Evolutionary conservation across 805 yeast species (phyloP).

Genomic region (Pichia nakasei): DNA sequence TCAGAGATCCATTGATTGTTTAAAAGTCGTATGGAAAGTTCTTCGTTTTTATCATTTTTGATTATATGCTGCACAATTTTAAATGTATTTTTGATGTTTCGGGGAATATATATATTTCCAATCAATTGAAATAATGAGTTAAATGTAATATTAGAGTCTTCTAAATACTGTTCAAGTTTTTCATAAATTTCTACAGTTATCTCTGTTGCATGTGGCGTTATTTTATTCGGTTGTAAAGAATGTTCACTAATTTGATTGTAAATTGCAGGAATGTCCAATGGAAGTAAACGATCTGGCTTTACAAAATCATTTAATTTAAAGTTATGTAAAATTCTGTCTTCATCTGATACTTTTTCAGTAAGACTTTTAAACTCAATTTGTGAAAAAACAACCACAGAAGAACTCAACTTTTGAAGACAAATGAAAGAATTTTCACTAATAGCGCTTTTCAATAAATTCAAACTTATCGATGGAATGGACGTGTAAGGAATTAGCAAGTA

Average conservation of each 20-base stretch:
- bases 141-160: not conserved
- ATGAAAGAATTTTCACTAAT: no score
- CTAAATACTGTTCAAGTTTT: not conserved
- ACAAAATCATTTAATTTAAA: no score
- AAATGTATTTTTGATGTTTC: constrained; percentile 5
- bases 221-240: not conserved
- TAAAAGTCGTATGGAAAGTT: not conserved
- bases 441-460: no score
- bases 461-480: not conserved
- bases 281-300: not conserved
- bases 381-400: not conserved
- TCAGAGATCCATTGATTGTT: not conserved
- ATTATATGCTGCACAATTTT: constrained; percentile 5
- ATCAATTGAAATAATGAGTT: constrained; percentile 1
- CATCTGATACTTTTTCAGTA: no score
- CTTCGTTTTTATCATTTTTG: not conserved
- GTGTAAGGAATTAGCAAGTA: constrained; percentile 4
- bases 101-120: constrained; percentile 1
- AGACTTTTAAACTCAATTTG: not conserved
- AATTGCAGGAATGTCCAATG: not conserved
- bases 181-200: constrained; percentile 3
- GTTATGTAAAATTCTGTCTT: no score
- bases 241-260: no score
- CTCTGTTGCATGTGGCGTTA: not conserved
- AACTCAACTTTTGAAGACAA: not conserved